These are phyloP conservation scores for Austroboletus eburneus DNA, from an alignment of 768 basidiomycete genomes.

Conservation along the genomic window DNA sequence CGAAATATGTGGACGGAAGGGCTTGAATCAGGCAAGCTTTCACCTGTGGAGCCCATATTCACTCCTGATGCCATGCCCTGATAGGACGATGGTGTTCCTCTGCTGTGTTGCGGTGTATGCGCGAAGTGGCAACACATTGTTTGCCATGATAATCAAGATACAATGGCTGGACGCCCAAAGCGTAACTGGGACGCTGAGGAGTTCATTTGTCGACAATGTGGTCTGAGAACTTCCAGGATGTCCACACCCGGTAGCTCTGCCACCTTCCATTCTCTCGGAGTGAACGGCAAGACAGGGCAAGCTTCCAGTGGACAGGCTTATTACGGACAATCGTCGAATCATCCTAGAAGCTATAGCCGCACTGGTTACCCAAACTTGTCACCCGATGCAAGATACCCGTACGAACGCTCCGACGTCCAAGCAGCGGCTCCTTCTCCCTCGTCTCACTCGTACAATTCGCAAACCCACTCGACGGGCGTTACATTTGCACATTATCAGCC, in stretches of 20 bases:
- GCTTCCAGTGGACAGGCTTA: slow-evolving; percentile 9
- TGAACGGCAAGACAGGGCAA: slow-evolving; percentile 8
- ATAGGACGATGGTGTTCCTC: slow-evolving; percentile 74
- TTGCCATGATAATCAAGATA: slow-evolving; percentile 77
- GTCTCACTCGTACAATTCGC: slow-evolving; percentile 16
- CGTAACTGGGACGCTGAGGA: slow-evolving; percentile 87
- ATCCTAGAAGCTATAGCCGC: slow-evolving; percentile 14
- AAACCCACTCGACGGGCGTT: slow-evolving; percentile 22
- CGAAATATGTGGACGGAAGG: slow-evolving; percentile 73
- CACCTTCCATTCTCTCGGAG: slow-evolving; percentile 5
- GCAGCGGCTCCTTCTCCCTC: slow-evolving; percentile 12
- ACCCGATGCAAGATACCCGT: slow-evolving; percentile 20
- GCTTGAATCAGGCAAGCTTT: slow-evolving; percentile 64
- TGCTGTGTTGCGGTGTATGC: slow-evolving; percentile 81
- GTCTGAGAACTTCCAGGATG: slow-evolving; percentile 9
- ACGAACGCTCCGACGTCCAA: slow-evolving; percentile 19
- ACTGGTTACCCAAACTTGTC: slow-evolving; percentile 12
- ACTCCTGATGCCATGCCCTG: slow-evolving; percentile 7
- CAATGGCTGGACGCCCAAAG: slow-evolving; percentile 53
- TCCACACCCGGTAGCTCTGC: slow-evolving; percentile 7
- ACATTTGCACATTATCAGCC: slow-evolving; percentile 38
- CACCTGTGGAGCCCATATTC: background rate
- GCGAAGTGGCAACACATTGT: slow-evolving; percentile 86
- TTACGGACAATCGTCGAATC: slow-evolving; percentile 13
- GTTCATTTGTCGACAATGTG: slow-evolving; percentile 70